Percentiles rank a stretch among this genome's conserved stretches.
Conservation (phyloP, 257 asterid species). For the Solanum bukasovii region DNA sequence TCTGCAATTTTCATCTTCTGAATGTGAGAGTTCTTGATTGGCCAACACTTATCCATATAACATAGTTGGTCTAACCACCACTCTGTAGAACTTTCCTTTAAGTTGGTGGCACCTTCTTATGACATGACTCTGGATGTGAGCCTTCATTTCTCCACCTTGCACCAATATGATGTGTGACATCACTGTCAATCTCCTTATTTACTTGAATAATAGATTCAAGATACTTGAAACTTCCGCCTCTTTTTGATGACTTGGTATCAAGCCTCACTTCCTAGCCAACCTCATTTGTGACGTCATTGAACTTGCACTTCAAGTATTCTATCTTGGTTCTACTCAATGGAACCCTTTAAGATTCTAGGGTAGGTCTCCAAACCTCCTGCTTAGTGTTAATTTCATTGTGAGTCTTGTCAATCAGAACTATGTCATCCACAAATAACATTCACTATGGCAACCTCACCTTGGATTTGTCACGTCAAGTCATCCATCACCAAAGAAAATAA, state of each 20-base stretch:
- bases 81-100: neutral
- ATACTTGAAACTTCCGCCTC: neutral
- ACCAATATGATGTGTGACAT: neutral
- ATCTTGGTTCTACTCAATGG: neutral
- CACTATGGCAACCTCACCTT: neutral
- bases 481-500: neutral
- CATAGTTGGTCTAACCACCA: neutral
- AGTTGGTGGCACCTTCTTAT: neutral
- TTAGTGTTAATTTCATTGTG: neutral
- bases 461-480: neutral
- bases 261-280: neutral
- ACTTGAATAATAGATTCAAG: neutral
- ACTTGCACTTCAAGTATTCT: neutral
- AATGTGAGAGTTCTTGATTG: neutral
- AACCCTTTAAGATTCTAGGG: neutral
- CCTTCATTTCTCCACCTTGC: neutral
- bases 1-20: neutral
- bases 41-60: neutral
- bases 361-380: neutral
- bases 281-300: neutral
- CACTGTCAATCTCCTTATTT: neutral
- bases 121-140: neutral
- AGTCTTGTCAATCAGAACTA: neutral
- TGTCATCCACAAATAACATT: neutral
- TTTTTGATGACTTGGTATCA: neutral